These are phyloP conservation scores for Cutaneotrichosporon daszewskae DNA, from an alignment of 1,284 basidiomycete genomes.

Conservation along the genomic window DNA sequence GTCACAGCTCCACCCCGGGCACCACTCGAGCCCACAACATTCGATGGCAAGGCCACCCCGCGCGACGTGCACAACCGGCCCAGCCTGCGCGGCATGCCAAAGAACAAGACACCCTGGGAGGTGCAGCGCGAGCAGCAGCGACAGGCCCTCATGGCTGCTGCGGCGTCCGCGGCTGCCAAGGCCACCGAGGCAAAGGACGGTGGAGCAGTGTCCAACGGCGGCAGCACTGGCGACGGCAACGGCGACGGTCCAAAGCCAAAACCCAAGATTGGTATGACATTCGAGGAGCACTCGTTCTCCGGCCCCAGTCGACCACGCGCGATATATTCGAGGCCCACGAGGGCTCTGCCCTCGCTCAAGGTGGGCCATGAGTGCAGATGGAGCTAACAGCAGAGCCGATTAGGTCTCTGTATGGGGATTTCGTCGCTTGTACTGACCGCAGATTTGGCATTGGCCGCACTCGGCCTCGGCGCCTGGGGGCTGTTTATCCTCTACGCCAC, in stretches of 20 bases:
- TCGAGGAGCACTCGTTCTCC: conserved; percentile 13
- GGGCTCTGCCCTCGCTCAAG: conserved; percentile 32
- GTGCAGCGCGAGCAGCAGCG: background rate
- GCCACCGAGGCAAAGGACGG: background rate
- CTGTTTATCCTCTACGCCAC: conserved; percentile 45
- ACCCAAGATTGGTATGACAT: background rate
- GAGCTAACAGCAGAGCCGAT: conserved; percentile 23
- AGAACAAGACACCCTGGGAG: conserved; percentile 12
- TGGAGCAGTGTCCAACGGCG: background rate
- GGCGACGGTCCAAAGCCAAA: background rate
- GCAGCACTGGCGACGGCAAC: background rate
- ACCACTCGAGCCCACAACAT: conserved; percentile 24
- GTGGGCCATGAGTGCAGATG: conserved; percentile 19
- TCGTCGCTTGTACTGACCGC: conserved; percentile 1
- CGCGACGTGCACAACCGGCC: conserved; percentile 30
- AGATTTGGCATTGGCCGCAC: conserved; percentile 34
- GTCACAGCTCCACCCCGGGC: conserved; percentile 3
- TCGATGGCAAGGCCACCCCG: conserved; percentile 31
- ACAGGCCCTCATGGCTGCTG: background rate
- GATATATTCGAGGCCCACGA: conserved; percentile 11
- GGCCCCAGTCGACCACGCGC: conserved; percentile 12
- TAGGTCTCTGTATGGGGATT: conserved; percentile 30
- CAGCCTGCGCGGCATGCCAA: conserved; percentile 29
- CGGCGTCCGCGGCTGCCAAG: background rate
- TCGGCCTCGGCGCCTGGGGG: conserved; percentile 40